Evolutionary conservation across 1,139 yeast species (phyloP).

Genomic region (Magnusiomyces paraingens): DNA sequence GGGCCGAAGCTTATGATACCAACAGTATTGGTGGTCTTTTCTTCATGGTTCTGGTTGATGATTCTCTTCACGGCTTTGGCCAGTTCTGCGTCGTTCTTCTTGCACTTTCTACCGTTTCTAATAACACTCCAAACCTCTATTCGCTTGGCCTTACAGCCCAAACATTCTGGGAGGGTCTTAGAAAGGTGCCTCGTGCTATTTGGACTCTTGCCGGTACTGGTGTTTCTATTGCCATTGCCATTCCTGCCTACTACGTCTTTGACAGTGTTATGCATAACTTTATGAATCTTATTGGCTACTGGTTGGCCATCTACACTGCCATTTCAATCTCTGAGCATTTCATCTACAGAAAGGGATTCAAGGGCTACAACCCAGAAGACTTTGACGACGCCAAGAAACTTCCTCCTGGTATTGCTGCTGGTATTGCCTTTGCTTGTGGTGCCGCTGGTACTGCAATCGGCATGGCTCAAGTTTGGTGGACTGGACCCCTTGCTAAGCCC

Average conservation of each 20-base stretch:
- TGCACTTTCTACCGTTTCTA: slow-evolving; percentile 79
- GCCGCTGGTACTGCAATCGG: slow-evolving; percentile 81
- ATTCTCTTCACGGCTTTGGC: slow-evolving; percentile 83
- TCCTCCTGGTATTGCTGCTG: slow-evolving; percentile 75
- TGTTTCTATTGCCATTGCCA: slow-evolving; percentile 74
- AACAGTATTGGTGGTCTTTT: slow-evolving; percentile 77
- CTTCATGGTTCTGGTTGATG: slow-evolving; percentile 65
- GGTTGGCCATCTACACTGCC: slow-evolving; percentile 78
- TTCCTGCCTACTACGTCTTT: slow-evolving; percentile 78
- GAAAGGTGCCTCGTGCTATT: slow-evolving; percentile 66
- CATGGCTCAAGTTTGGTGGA: slow-evolving; percentile 80
- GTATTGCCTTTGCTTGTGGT: slow-evolving; percentile 73
- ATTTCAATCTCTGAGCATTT: slow-evolving; percentile 72
- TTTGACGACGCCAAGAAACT: slow-evolving; percentile 51
- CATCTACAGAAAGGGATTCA: slow-evolving; percentile 52
- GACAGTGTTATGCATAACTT: slow-evolving; percentile 69
- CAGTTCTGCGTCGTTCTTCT: slow-evolving; percentile 80
- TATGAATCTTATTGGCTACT: slow-evolving; percentile 87
- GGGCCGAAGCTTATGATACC: slow-evolving; percentile 47
- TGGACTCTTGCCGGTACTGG: slow-evolving; percentile 79
- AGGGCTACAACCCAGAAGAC: slow-evolving; percentile 55
- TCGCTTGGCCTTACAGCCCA: slow-evolving; percentile 82
- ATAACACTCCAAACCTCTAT: slow-evolving; percentile 90
- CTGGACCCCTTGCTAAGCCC: slow-evolving; percentile 55
- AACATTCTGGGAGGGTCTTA: slow-evolving; percentile 67